Evolutionary conservation across 345 rosid species (phyloP), one percentile per base, ranked within the genome.

Genomic region (Carallia brachiata): DNA sequence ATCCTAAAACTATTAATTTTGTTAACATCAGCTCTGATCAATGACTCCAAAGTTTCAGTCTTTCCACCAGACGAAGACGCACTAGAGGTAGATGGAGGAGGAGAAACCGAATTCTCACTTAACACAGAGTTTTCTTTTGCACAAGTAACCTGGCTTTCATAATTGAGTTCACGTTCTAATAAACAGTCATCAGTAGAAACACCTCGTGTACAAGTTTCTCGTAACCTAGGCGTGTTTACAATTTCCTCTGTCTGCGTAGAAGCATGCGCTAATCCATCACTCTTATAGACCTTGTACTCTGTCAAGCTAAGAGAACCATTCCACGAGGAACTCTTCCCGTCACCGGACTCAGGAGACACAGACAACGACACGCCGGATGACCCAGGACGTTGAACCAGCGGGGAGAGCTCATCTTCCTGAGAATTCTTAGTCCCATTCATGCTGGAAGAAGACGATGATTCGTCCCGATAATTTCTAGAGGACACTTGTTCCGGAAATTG

Each of bases 161-260:
- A 66, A 60, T 56, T 67, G 74, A 71, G 68, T 52, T 77, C 89
- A 52, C 73, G 79, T 61, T 87, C 96, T 70, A 76, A 56, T 1
- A 83, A 77, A 9, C 80, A 83, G 65, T 88, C 97, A 66, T 89
- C 94, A 56, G 97, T 95, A 10, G 97, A 90, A 71, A 95, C 91
- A 65, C 99, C 98, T 82, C 98, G 85, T 9, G 90, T 84, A 70
- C 90, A 85, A 36, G 97, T 92, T 84, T 90, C 94, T 68, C 73
- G 36, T 5, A 82, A 53, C 73, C 77, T 84, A 66, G 77, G 76
- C 40, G 75, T 66, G 68, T 58, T 82, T 0, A 60, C 72, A 69
- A 76, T 84, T 80, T 90, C 96, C 73, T 92, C 97, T 0, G 99
- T 95, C 88, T 95, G 99, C 0, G 99, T 95, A 1, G 99, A 90